Evolutionary conservation across 129 eudicot species (phyloP).

Genomic region (Chrysanthemum seticuspe): DNA sequence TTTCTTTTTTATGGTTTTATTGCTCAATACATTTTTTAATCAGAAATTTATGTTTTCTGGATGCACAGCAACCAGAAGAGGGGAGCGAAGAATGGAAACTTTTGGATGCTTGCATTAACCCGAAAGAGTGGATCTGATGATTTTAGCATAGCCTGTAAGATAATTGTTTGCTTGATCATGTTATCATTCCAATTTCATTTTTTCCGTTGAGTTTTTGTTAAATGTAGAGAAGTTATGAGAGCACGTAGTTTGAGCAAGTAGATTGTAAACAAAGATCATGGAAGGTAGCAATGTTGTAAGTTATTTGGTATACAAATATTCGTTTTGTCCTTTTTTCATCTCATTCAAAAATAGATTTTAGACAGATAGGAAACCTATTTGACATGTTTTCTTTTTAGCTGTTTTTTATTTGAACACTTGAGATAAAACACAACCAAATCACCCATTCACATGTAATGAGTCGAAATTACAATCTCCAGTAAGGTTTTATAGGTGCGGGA

Average conservation of each 20-base stretch:
- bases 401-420: not conserved
- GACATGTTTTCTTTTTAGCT: not conserved
- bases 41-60: not conserved
- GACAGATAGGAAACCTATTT: not conserved
- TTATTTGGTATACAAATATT: not conserved
- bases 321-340: not conserved
- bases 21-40: not conserved
- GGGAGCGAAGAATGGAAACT: constrained; percentile 99
- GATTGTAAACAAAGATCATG: constrained; percentile 27
- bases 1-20: not conserved
- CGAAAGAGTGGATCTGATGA: constrained; percentile 78
- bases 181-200: constrained; percentile 3
- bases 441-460: too few species aligned
- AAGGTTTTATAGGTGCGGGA: too few species aligned
- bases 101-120: constrained; percentile 96
- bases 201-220: constrained; percentile 7
- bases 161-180: constrained; percentile 13
- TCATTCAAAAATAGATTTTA: not conserved
- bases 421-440: too few species aligned
- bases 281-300: constrained; percentile 15
- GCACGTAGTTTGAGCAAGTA: constrained; percentile 28
- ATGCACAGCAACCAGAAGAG: constrained; percentile 83
- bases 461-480: too few species aligned
- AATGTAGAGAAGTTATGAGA: constrained; percentile 25
- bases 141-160: constrained; percentile 22